These are phyloP conservation scores for Lachnellula hyalina DNA, from an alignment of 2,329 filamentous ascomycete genomes.

Conservation along the genomic window DNA sequence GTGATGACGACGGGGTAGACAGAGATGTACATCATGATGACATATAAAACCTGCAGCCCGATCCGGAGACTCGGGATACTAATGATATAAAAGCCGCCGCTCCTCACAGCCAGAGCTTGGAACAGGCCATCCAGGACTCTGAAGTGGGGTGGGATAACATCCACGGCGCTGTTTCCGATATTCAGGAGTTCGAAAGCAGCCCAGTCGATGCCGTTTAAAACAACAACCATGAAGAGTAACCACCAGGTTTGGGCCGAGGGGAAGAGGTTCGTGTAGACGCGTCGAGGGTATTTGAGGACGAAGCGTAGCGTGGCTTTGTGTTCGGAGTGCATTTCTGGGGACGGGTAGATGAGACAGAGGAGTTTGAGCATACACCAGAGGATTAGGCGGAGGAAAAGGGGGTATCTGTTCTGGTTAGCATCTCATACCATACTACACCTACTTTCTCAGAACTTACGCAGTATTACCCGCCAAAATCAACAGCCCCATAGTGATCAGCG, in stretches of 20 bases:
- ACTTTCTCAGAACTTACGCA: conserved; percentile 29
- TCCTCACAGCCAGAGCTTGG: conserved; percentile 58
- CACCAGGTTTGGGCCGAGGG: conserved; percentile 61
- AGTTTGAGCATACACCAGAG: conserved; percentile 48
- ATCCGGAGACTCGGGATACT: conserved; percentile 50
- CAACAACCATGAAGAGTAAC: conserved; percentile 54
- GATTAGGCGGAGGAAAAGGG: conserved; percentile 55
- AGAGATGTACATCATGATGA: conserved; percentile 64
- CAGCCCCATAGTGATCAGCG: conserved; percentile 44
- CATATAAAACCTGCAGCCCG: conserved; percentile 54
- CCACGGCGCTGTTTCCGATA: conserved; percentile 52
- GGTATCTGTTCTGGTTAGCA: conserved; percentile 37
- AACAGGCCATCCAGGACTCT: conserved; percentile 61
- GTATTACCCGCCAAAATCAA: conserved; percentile 62
- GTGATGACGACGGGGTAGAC: conserved; percentile 59
- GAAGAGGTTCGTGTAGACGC: conserved; percentile 60
- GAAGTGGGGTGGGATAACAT: conserved; percentile 45
- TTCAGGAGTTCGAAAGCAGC: conserved; percentile 61
- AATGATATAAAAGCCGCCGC: conserved; percentile 62
- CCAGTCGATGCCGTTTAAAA: conserved; percentile 61
- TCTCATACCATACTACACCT: no score
- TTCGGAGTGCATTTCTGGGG: conserved; percentile 32
- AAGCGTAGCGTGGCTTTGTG: conserved; percentile 48
- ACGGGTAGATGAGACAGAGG: conserved; percentile 35
- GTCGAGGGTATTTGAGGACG: conserved; percentile 50